Evolutionary conservation across 805 yeast species (phyloP).

Genomic region (Candida arabinofermentans): DNA sequence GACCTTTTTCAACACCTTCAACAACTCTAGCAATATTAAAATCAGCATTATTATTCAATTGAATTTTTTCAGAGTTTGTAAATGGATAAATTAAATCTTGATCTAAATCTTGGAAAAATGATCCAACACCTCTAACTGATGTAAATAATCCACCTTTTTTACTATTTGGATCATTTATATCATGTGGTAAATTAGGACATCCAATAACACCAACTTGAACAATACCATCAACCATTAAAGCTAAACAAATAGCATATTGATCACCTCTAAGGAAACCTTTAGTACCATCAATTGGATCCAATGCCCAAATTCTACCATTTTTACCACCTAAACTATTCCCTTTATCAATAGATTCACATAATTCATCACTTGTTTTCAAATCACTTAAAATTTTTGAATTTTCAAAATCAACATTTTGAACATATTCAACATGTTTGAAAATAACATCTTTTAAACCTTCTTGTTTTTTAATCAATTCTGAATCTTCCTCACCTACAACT

Average conservation of each 20-base stretch:
- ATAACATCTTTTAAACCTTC: conserved; percentile 52
- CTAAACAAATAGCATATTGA: conserved; percentile 95
- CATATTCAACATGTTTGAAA: conserved; percentile 51
- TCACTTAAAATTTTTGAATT: conserved; percentile 35
- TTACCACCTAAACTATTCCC: conserved; percentile 81
- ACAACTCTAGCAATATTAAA: conserved; percentile 60
- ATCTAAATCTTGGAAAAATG: conserved; percentile 48
- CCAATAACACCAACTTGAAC: conserved; percentile 93
- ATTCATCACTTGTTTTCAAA: conserved; percentile 41
- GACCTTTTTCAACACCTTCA: conserved; percentile 95
- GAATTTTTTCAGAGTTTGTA: conserved; percentile 33
- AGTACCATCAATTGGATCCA: conserved; percentile 98
- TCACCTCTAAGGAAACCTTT: conserved; percentile 94
- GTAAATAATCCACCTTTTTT: conserved; percentile 72
- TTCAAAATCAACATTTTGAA: conserved; percentile 42
- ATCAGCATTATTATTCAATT: conserved; percentile 46
- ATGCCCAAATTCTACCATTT: conserved; percentile 87
- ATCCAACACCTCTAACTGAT: conserved; percentile 65
- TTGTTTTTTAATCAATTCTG: conserved; percentile 57
- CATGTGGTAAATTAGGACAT: conserved; percentile 82
- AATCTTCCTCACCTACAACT: conserved; percentile 93
- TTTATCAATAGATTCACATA: conserved; percentile 65
- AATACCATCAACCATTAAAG: conserved; percentile 78
- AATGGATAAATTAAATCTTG: conserved; percentile 36
- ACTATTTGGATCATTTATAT: conserved; percentile 32